phyloP scores from a whole-genome alignment of 2,329 filamentous ascomycete species.

The Ophiostoma populinum region DNA sequence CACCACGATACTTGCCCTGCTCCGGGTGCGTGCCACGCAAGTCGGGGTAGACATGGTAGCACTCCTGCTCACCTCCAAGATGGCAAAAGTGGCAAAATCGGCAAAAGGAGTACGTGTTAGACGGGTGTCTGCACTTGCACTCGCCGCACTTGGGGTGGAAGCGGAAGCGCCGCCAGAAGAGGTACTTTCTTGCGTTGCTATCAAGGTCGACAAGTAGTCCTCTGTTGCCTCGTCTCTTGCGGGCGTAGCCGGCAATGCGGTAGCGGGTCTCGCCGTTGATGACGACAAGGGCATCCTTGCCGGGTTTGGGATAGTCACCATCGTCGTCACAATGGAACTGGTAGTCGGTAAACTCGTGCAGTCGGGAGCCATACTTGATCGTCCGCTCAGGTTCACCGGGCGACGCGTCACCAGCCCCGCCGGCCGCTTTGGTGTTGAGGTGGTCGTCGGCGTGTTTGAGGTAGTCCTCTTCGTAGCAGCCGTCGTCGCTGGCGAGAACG shows the following conservation, averaged over 20 bases:
- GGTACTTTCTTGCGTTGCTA: not conserved
- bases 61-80: slow-evolving; percentile 5
- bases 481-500: too few relatives aligned
- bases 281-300: not conserved
- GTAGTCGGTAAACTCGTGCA: slow-evolving; percentile 1
- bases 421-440: too few relatives aligned
- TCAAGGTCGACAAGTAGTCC: not conserved
- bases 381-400: not conserved
- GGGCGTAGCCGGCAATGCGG: not conserved
- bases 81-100: slow-evolving; percentile 5
- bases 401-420: too few relatives aligned
- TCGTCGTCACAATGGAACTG: not conserved
- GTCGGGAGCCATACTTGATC: not conserved
- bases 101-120: slow-evolving; percentile 3
- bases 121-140: slow-evolving; percentile 3
- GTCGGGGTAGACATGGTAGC: slow-evolving; percentile 5
- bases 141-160: not conserved
- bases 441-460: too few relatives aligned
- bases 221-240: not conserved
- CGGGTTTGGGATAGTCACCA: not conserved
- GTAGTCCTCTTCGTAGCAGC: too few relatives aligned
- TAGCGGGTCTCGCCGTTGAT: slow-evolving; percentile 4
- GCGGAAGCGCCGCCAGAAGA: slow-evolving; percentile 3
- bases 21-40: slow-evolving; percentile 2
- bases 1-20: slow-evolving; percentile 2